Base-by-base conservation (phyloP, 768 basidiomycete genomes). In the Termitomyces sp. region DNA sequence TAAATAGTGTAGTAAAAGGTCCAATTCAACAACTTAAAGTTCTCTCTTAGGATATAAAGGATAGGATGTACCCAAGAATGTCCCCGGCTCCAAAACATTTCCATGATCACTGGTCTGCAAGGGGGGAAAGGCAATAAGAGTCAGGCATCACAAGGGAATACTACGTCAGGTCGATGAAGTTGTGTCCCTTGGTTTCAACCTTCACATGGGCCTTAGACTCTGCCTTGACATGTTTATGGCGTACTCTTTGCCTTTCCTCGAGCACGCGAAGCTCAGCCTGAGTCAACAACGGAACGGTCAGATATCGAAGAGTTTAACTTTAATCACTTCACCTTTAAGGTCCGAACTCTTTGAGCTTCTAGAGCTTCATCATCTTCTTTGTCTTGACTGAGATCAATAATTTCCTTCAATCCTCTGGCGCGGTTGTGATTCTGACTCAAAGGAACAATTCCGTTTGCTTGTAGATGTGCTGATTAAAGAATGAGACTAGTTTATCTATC, bases 381-480 rank as follows among this genome's bases (percentile, higher is more conserved):
- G 20, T 50, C 53, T 20, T 33, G 26, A 22, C 48, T 35, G 22
- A 51, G 53, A 44, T 54, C 47, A 9, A 58, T n/a, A 24, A 58
- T 18, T 10, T 54, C 58, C 38, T 35, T 16, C 16, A 33, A 3
- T 24, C 40, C n/a, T 24, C 24, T 20, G 13, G 22, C 32, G 9
- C 47, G 56, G 50, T 57, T 38, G 40, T 35, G 53, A 10, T 38
- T 52, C 44, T 53, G 36, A 6, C 52, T 48, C 4, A 50, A 9
- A 20, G 59, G 44, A n/a, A 58, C 50, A 6, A 65, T 65, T 5
- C 57, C 56, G 20, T 63, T 60, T 18, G 64, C 64, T 35, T 61
- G 57, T 10, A 65, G 56, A 38, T 59, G 49, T 9, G 46, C 63
- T 64, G 16, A 24, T 14, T 3, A 7, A 33, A 57, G 32, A 13